A percentile compares a stretch with the other conserved stretches of the same genome.
phyloP scores from a whole-genome alignment of 805 yeast genomes.

The Ogataea paraovalis region DNA sequence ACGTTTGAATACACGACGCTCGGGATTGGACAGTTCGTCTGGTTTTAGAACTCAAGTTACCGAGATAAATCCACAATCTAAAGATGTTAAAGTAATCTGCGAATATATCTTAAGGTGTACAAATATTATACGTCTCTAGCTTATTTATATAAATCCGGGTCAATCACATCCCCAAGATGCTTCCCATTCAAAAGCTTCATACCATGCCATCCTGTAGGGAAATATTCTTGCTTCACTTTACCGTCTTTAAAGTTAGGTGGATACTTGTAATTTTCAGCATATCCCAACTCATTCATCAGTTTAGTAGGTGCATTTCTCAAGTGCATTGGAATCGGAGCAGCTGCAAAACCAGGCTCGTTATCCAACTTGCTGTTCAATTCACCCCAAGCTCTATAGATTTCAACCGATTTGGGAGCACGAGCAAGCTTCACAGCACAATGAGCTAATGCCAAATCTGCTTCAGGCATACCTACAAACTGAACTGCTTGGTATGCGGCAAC shows the following conservation, averaged over 20 bases:
- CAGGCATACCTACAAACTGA: constrained; percentile 91
- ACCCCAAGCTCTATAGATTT: constrained; percentile 77
- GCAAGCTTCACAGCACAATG: constrained; percentile 94
- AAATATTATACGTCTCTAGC: no score
- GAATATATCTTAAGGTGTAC: no score
- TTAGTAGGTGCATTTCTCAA: constrained; percentile 92
- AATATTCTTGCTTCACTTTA: constrained; percentile 63
- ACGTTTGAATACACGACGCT: no score
- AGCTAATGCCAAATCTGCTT: constrained; percentile 81
- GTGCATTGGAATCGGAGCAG: constrained; percentile 73
- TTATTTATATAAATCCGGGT: constrained; percentile 34
- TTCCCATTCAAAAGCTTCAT: constrained; percentile 48
- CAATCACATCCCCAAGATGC: constrained; percentile 50
- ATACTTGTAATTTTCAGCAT: constrained; percentile 80
- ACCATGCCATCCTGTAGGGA: constrained; percentile 59
- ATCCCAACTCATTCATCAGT: constrained; percentile 85
- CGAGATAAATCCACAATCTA: no score
- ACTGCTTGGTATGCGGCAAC: constrained; percentile 81
- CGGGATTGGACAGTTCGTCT: no score
- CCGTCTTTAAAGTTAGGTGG: constrained; percentile 80
- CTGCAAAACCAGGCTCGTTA: constrained; percentile 53
- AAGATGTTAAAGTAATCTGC: no score
- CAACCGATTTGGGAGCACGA: constrained; percentile 78
- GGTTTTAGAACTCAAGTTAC: no score
- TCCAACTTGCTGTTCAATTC: constrained; percentile 55